Base-by-base conservation (phyloP, 2,329 filamentous ascomycete genomes). In the Neurospora crassa region DNA sequence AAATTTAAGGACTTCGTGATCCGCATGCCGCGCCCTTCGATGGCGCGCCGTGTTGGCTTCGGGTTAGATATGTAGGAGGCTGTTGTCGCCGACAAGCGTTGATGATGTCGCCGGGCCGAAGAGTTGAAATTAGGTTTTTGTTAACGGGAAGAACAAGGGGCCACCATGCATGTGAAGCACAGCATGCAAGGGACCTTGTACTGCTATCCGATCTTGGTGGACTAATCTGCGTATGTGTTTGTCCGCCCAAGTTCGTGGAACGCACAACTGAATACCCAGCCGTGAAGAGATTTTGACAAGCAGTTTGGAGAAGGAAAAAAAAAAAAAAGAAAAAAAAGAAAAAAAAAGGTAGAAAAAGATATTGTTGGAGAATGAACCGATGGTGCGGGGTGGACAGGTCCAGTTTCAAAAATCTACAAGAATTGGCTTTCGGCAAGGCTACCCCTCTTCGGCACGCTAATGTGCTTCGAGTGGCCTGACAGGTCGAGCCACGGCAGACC, bases 21-120 rank as follows among this genome's bases (percentile, higher is more conserved):
- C 70, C 41, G 40, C 71, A 74, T 72, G 69, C 59, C 71, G 70
- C 69, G 68, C 71, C 24, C 20, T 47, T 24, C 37, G 63, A 47
- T 12, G 34, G 40, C 40, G 40, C 43, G 71, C 40, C 12, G 71
- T 67, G 67, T 34, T 59, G 47, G 24, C 14, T 24, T 59, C 29
- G 24, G 14, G 24, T 59, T 34, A 34, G 14, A 59, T 29, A 18
- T 59, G 47, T 6, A 59, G 24, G 24, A 16, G 47, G 14, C 18
- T 16, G 24, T 29, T 59, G 16, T 59, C 47, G 47, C 18, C 53
- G 53, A 63, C 53, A 18, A 63, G 53, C 16, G 53, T 63, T 63
- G 24, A 37, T 63, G 53, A 63, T 63, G 53, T 63, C 24, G 24
- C 53, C 16, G 53, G 53, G 29, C 53, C 53, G 53, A 63, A 59